Evolutionary conservation across 1,139 yeast genomes (phyloP), one percentile per base, ranked within the genome.

Genomic region (Yamadazyma trypodendri): DNA sequence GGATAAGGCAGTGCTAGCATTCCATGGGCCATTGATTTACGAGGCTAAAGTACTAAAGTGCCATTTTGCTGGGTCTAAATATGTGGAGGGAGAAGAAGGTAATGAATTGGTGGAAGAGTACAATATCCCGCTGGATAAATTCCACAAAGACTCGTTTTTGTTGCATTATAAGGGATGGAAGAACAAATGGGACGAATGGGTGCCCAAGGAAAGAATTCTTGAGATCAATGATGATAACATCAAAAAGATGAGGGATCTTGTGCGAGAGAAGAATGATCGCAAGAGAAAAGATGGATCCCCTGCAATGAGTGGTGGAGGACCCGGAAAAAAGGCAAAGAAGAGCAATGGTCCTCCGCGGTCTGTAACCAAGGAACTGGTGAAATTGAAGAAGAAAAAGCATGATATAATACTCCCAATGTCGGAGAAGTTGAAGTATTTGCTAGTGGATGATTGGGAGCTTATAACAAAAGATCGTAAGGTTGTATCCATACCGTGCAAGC

Each of bases 141-240:
- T 51, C 24, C 59, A 57, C 21, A 52, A 63, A 37, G 58, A 66
- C 39, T 72, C 81, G 40, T 90, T 79, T 59, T 81, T 70, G 48
- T 78, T 92, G 8, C 98, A 92, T 56, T 92, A 92, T 61, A 86
- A 83, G 52, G 97, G 98, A 2, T 92, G 98, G 98, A 92, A 89
- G 54, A 63, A 82, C 15, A 82, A 90, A 45, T 90, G 97, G 97
- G 97, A 92, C 57, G 98, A 92, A 58, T 92, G 98, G 98, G 95
- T 92, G 1, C 75, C 79, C 1, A 61, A 63, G 8, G 82, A 78
- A 35, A 67, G 97, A 29, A 75, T 90, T 9, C 65, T 87, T 55
- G 83, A 79, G 46, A 71, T 73, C 55, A 85, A 75, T 36, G 84
- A 80, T 31, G 95, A 83, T 48, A 89, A 85, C 54, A 54, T 83